These are phyloP conservation scores for Suhomyces ambrosiae DNA, from an alignment of 1,139 yeast species.

Conservation along the genomic window DNA sequence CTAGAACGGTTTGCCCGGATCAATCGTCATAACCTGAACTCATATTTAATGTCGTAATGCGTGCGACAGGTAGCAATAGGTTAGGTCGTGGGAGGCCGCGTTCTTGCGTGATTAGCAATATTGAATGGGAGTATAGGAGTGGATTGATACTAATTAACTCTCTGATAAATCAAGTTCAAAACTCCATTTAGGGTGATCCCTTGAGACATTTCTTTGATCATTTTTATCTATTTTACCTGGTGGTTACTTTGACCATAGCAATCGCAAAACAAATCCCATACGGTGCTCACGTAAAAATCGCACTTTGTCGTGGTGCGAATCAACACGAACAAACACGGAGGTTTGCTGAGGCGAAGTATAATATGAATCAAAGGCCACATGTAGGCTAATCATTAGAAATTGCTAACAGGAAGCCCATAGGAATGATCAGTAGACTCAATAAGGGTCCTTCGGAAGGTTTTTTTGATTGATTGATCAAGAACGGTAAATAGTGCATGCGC, in stretches of 20 bases:
- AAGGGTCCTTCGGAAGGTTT: background rate
- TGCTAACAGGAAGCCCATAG: background rate
- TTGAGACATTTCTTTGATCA: too few species aligned
- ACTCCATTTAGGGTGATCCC: too few species aligned
- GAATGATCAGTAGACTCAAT: background rate
- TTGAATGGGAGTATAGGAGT: too few species aligned
- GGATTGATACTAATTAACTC: too few species aligned
- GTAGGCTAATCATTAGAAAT: background rate
- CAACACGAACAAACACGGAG: conserved; percentile 7
- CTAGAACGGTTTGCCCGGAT: conserved; percentile 4
- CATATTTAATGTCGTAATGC: background rate
- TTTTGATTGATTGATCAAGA: conserved; percentile 8
- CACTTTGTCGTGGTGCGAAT: conserved; percentile 11
- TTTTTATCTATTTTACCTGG: too few species aligned
- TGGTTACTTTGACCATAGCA: too few species aligned
- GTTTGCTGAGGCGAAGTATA: conserved; percentile 5
- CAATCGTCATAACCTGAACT: too few species aligned
- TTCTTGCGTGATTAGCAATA: background rate
- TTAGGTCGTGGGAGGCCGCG: background rate
- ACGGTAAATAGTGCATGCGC: background rate
- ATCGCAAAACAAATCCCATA: background rate
- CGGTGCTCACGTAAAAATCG: conserved; percentile 3
- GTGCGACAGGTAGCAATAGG: background rate
- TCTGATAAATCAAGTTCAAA: too few species aligned
- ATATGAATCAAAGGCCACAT: too few species aligned